Base-by-base conservation (phyloP, 768 basidiomycete species). In the Mrakia frigida region DNA sequence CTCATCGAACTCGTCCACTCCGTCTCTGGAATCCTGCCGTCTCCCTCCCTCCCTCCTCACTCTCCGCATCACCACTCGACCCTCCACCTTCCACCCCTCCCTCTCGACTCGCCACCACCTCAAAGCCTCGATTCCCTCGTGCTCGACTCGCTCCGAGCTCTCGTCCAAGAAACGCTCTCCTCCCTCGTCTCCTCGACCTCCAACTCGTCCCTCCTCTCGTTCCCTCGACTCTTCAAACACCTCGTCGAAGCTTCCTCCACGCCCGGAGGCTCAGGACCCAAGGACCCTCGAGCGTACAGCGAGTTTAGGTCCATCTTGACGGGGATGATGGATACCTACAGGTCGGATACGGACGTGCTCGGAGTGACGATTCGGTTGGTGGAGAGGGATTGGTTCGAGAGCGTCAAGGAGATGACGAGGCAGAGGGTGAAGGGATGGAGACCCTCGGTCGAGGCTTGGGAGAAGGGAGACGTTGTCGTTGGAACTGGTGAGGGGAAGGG, bases 251-350 rank as follows among this genome's bases (percentile, higher is more conserved):
- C 90, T 2, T 86, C 89, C 6, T 85, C 89, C 1, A 82, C 85
- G 39, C 82, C 86, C 21, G 88, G 89, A 18, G n/a, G 39, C 18
- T 18, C 52, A 31, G 31, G 68, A 33, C 23, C 46, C 25, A 88
- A 89, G 37, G 28, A n/a, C 39, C 9, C 39, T 37, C 43, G 79
- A 21, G 81, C 83, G 0, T 98, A 98, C 83, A 89, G 90, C 31
- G 95, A 98, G 83, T 96, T 98, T 83, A 88, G 93, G 63, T 88
- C 89, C 16, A 94, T 99, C 77, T 86, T 99, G 41, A 90, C 90
- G 0, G 91, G 93, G n/a, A 99, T 98, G 93, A 84, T 98, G 80
- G 94, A 96, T 81, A 91, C 93, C 2, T 98, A 98, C 84, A 89
- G 91, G 53, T 89, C 91, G 5, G 95, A 99, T 79, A 92, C 92